Conservation (phyloP, 441 rosid genomes). For the Aleurites moluccanus region DNA sequence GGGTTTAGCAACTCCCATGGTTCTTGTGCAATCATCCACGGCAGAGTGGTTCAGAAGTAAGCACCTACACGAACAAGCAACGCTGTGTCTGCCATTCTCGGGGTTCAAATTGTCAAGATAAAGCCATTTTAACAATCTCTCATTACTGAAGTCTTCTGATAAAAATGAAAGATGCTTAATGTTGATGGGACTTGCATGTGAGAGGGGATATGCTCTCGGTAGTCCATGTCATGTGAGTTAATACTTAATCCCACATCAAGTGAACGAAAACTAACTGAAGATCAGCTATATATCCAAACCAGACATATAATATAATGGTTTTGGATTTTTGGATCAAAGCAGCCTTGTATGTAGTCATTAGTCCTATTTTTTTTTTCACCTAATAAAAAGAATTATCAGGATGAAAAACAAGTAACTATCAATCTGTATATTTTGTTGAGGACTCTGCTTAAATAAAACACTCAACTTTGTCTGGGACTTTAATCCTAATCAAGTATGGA, state of each 20-base stretch:
- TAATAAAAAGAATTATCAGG: no score
- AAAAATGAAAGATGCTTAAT: background rate
- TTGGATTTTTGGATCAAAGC: background rate
- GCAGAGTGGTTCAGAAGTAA: background rate
- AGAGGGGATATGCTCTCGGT: background rate
- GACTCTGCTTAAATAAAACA: no score
- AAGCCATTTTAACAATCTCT: background rate
- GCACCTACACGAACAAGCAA: background rate
- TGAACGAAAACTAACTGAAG: background rate
- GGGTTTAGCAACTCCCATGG: background rate
- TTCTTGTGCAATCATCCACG: background rate
- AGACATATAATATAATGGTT: background rate
- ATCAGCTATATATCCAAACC: background rate
- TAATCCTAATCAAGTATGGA: no score
- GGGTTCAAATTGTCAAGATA: background rate
- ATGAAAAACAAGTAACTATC: no score
- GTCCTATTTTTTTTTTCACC: background rate
- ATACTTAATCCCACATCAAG: background rate
- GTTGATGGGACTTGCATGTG: background rate
- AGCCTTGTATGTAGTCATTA: background rate
- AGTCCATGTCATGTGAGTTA: background rate
- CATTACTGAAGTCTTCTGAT: background rate
- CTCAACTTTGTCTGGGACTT: no score
- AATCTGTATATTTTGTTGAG: no score
- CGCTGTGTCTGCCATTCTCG: background rate